These are phyloP conservation scores for Globisporangium radiosum DNA, from an alignment of 352 stramenopile genomes.

Conservation along the genomic window DNA sequence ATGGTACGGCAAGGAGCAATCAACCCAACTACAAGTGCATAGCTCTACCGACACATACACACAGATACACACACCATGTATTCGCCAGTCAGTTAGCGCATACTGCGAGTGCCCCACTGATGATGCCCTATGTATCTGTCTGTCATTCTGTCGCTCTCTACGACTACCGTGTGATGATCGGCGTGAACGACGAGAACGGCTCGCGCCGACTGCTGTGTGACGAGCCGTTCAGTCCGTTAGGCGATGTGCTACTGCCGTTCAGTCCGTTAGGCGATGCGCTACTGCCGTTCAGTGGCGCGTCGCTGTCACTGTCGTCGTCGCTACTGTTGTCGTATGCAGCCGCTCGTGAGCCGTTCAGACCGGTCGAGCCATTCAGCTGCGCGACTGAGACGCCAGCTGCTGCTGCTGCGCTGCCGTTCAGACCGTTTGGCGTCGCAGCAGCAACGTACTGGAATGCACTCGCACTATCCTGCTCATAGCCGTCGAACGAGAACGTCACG, in stretches of 20 bases:
- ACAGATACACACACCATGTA: no score
- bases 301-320: slow-evolving; percentile 5
- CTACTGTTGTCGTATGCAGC: slow-evolving; percentile 18
- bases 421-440: background rate
- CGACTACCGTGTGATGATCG: slow-evolving; percentile 78
- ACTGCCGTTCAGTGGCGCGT: slow-evolving; percentile 3
- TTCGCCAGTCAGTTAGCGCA: no score
- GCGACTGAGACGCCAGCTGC: no score
- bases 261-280: slow-evolving; percentile 10
- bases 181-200: slow-evolving; percentile 79
- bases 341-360: background rate
- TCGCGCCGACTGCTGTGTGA: slow-evolving; percentile 19
- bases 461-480: background rate
- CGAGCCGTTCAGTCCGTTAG: slow-evolving; percentile 15
- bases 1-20: no score
- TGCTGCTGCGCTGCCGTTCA: no score
- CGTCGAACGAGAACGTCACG: slow-evolving; percentile 7
- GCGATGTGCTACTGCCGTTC: slow-evolving; percentile 8
- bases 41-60: no score
- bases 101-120: no score
- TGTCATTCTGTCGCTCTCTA: background rate
- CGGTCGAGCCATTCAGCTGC: slow-evolving; percentile 4
- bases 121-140: no score
- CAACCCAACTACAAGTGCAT: no score
- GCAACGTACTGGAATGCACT: slow-evolving; percentile 7